Evolutionary conservation across 2,329 filamentous ascomycete species (phyloP).

Genomic region (Venturia oleaginea): DNA sequence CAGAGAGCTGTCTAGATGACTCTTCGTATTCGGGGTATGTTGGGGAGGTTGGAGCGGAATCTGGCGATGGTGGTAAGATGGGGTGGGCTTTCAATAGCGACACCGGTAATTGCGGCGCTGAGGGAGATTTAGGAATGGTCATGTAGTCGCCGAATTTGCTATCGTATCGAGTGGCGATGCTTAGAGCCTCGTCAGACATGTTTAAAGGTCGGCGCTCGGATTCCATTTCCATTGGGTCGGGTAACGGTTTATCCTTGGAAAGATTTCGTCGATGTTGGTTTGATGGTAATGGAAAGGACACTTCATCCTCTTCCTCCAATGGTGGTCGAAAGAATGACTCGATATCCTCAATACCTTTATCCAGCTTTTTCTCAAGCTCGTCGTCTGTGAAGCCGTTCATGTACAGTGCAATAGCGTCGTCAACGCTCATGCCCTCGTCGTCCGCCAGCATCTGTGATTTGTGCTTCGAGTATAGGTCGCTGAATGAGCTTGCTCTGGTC

Average conservation of each 20-base stretch:
- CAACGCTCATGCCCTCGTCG: conserved; percentile 46
- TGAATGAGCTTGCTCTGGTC: conserved; percentile 70
- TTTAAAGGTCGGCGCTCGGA: not conserved
- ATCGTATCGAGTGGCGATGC: not conserved
- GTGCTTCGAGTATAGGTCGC: conserved; percentile 37
- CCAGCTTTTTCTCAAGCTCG: conserved; percentile 21
- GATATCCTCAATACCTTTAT: conserved; percentile 7
- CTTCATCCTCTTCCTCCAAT: not conserved
- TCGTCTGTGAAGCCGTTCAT: conserved; percentile 46
- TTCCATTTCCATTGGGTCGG: not conserved
- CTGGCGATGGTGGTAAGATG: not conserved
- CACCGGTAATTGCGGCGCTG: not conserved
- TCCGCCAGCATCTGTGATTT: conserved; percentile 20
- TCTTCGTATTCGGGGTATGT: conserved; percentile 1
- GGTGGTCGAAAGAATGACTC: conserved; percentile 2
- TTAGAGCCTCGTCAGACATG: not conserved
- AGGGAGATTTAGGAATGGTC: conserved; percentile 6
- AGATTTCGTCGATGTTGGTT: not conserved
- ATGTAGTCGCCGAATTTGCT: conserved; percentile 7
- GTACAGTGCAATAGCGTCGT: conserved; percentile 54
- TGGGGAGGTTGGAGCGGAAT: conserved; percentile 7
- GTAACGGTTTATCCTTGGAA: conserved; percentile 1
- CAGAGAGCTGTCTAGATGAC: not conserved
- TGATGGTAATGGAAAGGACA: not conserved
- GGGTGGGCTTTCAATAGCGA: conserved; percentile 7